Evolutionary conservation across 1,284 basidiomycete genomes (phyloP).

Genomic region (Entoloma clypeatum): DNA sequence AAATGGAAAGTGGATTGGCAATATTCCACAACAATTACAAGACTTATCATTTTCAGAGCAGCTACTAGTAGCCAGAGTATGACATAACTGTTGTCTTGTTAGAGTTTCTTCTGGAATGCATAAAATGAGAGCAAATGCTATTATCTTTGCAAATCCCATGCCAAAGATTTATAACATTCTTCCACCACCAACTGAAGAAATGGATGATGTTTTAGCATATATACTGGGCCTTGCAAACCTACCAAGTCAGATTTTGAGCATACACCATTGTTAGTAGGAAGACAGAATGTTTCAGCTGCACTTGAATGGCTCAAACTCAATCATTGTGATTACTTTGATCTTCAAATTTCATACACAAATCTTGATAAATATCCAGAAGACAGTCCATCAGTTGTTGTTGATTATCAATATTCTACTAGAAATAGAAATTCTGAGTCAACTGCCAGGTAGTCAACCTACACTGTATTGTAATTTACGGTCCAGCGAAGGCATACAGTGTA

Average conservation of each 20-base stretch:
- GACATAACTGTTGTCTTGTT: not conserved
- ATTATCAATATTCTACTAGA: not conserved
- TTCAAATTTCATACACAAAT: too few species aligned
- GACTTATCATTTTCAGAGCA: not conserved
- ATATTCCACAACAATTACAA: not conserved
- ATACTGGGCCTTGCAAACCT: too few species aligned
- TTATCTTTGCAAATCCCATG: too few species aligned
- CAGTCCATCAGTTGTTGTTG: not conserved
- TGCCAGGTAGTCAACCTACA: too few species aligned
- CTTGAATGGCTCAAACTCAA: not conserved
- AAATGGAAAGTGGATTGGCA: slow-evolving; percentile 2
- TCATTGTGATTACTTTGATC: slow-evolving; percentile 1
- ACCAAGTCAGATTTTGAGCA: not conserved
- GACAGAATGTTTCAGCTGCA: slow-evolving; percentile 1
- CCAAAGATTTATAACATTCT: too few species aligned
- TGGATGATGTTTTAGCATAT: too few species aligned
- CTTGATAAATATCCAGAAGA: too few species aligned
- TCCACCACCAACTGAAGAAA: too few species aligned
- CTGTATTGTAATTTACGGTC: too few species aligned
- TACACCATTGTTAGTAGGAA: slow-evolving; percentile 2
- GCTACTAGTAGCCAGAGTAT: not conserved
- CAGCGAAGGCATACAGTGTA: too few species aligned
- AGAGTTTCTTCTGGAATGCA: slow-evolving; percentile 4
- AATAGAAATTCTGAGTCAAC: not conserved
- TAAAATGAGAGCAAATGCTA: too few species aligned